A percentile compares a stretch with the other conserved stretches of the same genome.
Conservation (phyloP, 116 monocot genomes). For the Trichopus zeylanicus region DNA sequence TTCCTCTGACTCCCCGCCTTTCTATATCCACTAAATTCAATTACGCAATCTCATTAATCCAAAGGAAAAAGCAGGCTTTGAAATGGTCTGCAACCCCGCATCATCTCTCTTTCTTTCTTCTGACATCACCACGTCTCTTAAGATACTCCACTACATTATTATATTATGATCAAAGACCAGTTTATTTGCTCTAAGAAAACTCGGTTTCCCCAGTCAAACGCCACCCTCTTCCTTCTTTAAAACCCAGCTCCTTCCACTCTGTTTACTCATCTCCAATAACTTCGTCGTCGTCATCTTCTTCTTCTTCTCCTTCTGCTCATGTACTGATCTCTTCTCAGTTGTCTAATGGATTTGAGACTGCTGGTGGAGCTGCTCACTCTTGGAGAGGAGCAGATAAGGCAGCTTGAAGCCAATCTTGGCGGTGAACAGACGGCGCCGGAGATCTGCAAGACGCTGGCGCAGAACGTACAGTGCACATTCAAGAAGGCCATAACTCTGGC, state of each 20-base stretch:
- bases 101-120: background rate
- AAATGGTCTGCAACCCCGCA: constrained; percentile 1
- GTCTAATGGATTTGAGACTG: constrained; percentile 10
- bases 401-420: constrained; percentile 11
- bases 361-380: constrained; percentile 11
- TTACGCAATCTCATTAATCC: too few relatives aligned
- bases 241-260: background rate
- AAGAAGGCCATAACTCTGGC: constrained; percentile 18
- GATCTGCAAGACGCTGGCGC: constrained; percentile 13
- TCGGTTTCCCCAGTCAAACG: constrained; percentile 4
- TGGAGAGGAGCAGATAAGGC: constrained; percentile 14
- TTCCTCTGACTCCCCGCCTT: too few relatives aligned
- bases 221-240: background rate
- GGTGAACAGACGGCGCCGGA: constrained; percentile 3
- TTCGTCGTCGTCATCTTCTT: background rate
- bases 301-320: background rate
- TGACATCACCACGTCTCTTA: too few relatives aligned
- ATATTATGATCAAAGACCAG: too few relatives aligned
- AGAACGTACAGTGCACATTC: constrained; percentile 3
- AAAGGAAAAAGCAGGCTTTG: too few relatives aligned
- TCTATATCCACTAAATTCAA: too few relatives aligned
- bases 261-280: background rate
- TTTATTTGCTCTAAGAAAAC: too few relatives aligned
- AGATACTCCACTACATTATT: too few relatives aligned
- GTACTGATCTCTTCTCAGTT: background rate